Base-by-base conservation (phyloP, 2,329 filamentous ascomycete species). In the Penicillium polonicum region DNA sequence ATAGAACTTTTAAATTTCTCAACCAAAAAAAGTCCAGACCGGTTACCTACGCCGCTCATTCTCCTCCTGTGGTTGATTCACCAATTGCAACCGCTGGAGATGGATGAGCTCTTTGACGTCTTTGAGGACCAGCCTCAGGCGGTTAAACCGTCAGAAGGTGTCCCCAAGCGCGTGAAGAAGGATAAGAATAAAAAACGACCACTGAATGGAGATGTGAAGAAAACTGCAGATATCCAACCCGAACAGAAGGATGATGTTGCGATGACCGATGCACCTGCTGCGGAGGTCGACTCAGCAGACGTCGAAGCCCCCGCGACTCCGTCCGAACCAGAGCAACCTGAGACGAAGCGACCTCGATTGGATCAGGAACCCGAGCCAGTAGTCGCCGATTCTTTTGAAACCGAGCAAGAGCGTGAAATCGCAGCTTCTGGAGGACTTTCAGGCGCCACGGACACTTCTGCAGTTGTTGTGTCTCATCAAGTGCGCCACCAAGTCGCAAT, bases 401-500 rank as follows among this genome's bases (percentile, higher is more conserved):
- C 94, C 13, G 92, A 94, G 71, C 88, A 96, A 77, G 95, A 92
- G 62, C 85, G 93, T 81, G 91, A 97, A 76, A 84, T 99, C 39
- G 91, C 89, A 23, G 89, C 88, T 27, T 88, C 91, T 6, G 86
- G 88, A 33, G 92, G 90, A 64, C 82, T 80, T 60, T 86, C 82
- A 71, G 81, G 77, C 60, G 81, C 75, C 73, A 85, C 84, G 63
- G 89, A 92, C 53, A 80, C 82, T 29, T 81, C 86, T 46, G 64
- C 70, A 17, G 85, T 99, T 29, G 88, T 96, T 23, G 78, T 99
- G 52, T 93, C 91, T 46, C 95, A 99, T 79, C 96, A 99, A 79
- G 96, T 99, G 68, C 92, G 96, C 76, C 94, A 99, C 81, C 93
- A 99, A 78, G 94, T 97, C 66, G 91, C 94, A 13, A 82, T 99